Conservation (phyloP, 495 filamentous ascomycete genomes). For the Xylaria palmicola region DNA sequence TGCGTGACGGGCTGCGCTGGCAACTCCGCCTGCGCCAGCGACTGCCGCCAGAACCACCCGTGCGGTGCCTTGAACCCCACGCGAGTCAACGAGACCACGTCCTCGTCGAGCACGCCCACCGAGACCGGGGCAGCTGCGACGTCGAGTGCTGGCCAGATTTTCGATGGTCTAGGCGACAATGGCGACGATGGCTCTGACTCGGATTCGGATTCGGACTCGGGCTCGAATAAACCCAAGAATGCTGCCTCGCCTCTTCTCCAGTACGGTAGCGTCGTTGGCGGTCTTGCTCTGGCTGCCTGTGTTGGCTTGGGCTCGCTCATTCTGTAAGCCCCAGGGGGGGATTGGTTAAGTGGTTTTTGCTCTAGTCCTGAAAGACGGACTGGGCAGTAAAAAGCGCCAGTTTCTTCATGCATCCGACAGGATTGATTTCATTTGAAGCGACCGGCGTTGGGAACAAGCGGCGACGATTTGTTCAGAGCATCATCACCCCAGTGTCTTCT, state of each 20-base stretch:
- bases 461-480: background rate
- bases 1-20: slow-evolving; percentile 63
- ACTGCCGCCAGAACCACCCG: slow-evolving; percentile 69
- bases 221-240: slow-evolving; percentile 18
- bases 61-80: slow-evolving; percentile 77
- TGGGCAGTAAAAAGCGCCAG: no score
- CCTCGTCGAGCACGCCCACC: slow-evolving; percentile 39
- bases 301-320: slow-evolving; percentile 28
- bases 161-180: slow-evolving; percentile 53
- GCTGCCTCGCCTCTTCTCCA: slow-evolving; percentile 22
- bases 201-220: background rate
- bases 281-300: slow-evolving; percentile 24
- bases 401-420: background rate
- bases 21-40: slow-evolving; percentile 58
- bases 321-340: slow-evolving; percentile 15
- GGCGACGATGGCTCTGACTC: slow-evolving; percentile 14
- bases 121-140: slow-evolving; percentile 26
- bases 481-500: background rate
- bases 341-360: background rate
- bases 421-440: slow-evolving; percentile 6
- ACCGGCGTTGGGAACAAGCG: slow-evolving; percentile 10
- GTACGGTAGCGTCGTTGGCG: slow-evolving; percentile 24
- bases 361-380: background rate
- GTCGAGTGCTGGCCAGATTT: slow-evolving; percentile 38
- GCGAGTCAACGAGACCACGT: slow-evolving; percentile 57